A percentile compares a stretch with the other conserved stretches of the same genome.
These are phyloP conservation scores for Orbilia oligospora DNA, from an alignment of 2,329 filamentous ascomycete species.

Conservation along the genomic window DNA sequence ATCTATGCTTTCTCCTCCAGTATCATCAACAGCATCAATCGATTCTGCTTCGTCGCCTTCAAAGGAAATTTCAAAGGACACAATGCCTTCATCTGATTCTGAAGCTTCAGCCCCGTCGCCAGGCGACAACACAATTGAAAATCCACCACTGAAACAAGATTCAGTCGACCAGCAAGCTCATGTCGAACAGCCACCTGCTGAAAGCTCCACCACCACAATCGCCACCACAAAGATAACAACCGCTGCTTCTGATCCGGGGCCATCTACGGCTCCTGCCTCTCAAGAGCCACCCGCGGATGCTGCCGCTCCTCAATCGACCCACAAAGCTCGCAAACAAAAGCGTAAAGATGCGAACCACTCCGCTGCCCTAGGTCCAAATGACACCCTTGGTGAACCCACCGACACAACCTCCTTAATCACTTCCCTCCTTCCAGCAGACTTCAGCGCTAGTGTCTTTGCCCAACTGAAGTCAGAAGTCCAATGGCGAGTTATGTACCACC, in stretches of 20 bases:
- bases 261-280: background rate
- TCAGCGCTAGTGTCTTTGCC: conserved; percentile 77
- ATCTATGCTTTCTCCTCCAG: background rate
- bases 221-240: background rate
- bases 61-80: conserved; percentile 2
- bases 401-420: conserved; percentile 76
- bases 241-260: background rate
- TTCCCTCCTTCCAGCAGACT: conserved; percentile 75
- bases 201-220: background rate
- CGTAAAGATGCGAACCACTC: conserved; percentile 56
- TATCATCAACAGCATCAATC: conserved; percentile 12
- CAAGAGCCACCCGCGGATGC: conserved; percentile 1
- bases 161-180: conserved; percentile 6
- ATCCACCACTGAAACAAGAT: background rate
- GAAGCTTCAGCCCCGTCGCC: background rate
- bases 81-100: conserved; percentile 3
- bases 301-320: conserved; percentile 56
- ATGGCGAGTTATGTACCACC: conserved; percentile 94
- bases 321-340: conserved; percentile 57
- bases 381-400: conserved; percentile 82
- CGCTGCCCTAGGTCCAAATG: conserved; percentile 68
- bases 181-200: background rate
- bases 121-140: conserved; percentile 15
- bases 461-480: conserved; percentile 80
- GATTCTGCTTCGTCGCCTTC: background rate